These are phyloP conservation scores for Claviceps digitariae DNA, from an alignment of 2,329 filamentous ascomycete species.

Conservation along the genomic window DNA sequence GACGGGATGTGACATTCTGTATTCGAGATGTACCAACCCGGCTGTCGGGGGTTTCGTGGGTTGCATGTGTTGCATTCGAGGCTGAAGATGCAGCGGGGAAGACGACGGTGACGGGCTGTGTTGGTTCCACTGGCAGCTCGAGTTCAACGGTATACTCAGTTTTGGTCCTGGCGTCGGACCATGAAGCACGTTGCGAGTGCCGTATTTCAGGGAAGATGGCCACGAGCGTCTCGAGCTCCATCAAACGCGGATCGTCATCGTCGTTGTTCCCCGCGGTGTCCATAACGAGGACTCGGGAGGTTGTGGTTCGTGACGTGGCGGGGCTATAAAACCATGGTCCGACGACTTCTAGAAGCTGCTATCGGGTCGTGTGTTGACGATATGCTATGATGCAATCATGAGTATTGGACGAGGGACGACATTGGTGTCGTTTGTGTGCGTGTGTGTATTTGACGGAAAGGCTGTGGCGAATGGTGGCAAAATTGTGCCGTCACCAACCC, in stretches of 20 bases:
- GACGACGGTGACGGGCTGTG: slow-evolving; percentile 39
- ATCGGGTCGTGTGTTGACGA: not conserved
- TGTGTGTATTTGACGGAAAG: no score
- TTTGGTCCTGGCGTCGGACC: not conserved
- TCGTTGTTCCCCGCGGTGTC: slow-evolving; percentile 30
- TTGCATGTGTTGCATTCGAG: slow-evolving; percentile 3
- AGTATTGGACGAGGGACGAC: not conserved
- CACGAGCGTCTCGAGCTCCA: slow-evolving; percentile 46
- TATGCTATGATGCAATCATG: not conserved
- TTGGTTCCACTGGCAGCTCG: slow-evolving; percentile 43
- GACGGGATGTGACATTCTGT: slow-evolving; percentile 4
- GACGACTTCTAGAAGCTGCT: not conserved
- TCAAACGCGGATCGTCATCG: slow-evolving; percentile 39
- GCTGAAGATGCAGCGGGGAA: slow-evolving; percentile 35
- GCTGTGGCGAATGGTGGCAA: not conserved
- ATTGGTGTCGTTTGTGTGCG: no score
- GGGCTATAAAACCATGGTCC: slow-evolving; percentile 1
- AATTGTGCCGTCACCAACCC: not conserved
- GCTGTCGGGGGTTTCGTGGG: not conserved
- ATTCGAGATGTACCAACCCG: not conserved
- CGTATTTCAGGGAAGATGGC: slow-evolving; percentile 56
- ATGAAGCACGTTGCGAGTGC: slow-evolving; percentile 24
- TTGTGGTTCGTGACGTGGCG: not conserved
- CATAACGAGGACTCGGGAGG: slow-evolving; percentile 17
- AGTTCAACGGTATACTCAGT: slow-evolving; percentile 35